Base-by-base conservation (phyloP, 2,329 filamentous ascomycete species). In the Colletotrichum ledebouriae region DNA sequence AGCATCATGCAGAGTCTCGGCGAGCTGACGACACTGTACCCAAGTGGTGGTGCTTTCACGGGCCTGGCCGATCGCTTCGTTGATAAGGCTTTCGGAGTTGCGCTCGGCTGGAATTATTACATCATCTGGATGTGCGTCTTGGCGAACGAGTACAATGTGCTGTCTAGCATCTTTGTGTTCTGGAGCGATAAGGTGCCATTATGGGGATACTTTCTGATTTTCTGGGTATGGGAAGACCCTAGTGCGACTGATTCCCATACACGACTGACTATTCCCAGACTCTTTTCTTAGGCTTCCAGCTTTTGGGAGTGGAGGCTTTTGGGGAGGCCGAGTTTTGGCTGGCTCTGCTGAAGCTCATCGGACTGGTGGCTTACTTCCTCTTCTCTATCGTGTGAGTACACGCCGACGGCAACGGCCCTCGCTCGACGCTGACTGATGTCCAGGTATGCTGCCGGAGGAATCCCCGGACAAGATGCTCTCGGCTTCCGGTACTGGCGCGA, bases 301-400 rank as follows among this genome's bases (percentile, higher is more conserved):
- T 94, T 39, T 81, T 94, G 1, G 91, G 91, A 1, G 89, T 94
- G 1, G 87, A 90, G 72, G 88, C 90, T 3, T 94, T 94, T 75
- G 92, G 92, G 13, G 92, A 94, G 75, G 88, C 91, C 10, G 92
- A 95, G 75, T 94, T 94, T 75, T 94, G 91, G 90, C 86, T 94
- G 64, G 90, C 91, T 0, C 84, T 91, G 15, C 79, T 94, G 75
- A 94, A 94, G 75, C 85, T 94, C 5, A 76, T 89, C 3, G 90
- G 90, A 1, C 80, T 94, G 1, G 80, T 91, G 2, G 90, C 90
- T 1, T 93, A 91, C 77, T 92, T 92, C 77, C 81, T 94, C 71
- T 93, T 94, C 73, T 86, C 90, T 57, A 91, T 93, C 67, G 81
- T 93, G 78, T 83, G 64, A 75, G 80, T 75, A 12, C 50, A 29